Evolutionary conservation across 2,329 filamentous ascomycete genomes (phyloP).

Genomic region (Xylariaceae sp.): DNA sequence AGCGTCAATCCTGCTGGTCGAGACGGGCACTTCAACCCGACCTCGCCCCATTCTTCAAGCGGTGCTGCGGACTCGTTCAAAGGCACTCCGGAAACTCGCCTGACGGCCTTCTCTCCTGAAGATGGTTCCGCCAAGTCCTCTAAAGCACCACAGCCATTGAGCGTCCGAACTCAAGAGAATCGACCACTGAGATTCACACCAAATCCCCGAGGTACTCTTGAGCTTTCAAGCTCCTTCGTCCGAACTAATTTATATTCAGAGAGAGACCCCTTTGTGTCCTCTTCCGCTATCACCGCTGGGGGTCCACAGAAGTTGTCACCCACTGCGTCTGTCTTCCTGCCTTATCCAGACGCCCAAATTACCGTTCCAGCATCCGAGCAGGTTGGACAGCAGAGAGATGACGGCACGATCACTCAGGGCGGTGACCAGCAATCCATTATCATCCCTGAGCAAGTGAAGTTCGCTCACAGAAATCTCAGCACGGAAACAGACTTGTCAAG

Average conservation of each 20-base stretch:
- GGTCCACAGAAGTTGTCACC: conserved; percentile 55
- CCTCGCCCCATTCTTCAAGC: conserved; percentile 50
- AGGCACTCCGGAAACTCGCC: conserved; percentile 60
- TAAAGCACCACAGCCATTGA: conserved; percentile 35
- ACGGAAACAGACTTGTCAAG: conserved; percentile 44
- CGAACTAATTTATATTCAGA: conserved; percentile 24
- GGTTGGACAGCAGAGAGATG: conserved; percentile 18
- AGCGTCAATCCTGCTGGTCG: conserved; percentile 37
- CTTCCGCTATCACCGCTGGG: conserved; percentile 28
- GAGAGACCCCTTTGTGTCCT: conserved; percentile 54
- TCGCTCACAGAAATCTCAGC: conserved; percentile 40
- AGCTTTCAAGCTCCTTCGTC: conserved; percentile 24
- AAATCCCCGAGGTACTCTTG: conserved; percentile 25
- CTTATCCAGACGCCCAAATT: conserved; percentile 35
- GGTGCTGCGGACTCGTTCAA: conserved; percentile 54
- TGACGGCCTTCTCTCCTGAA: conserved; percentile 62
- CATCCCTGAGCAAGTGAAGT: conserved; percentile 21
- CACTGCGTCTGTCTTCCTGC: conserved; percentile 59
- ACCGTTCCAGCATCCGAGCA: conserved; percentile 19
- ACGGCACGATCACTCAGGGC: conserved; percentile 12
- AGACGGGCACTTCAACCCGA: conserved; percentile 41
- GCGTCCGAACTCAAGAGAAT: conserved; percentile 30
- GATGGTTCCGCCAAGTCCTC: conserved; percentile 46
- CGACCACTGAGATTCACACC: conserved; percentile 26
- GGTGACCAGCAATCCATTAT: conserved; percentile 10